Evolutionary conservation across 2,329 filamentous ascomycete genomes (phyloP), one percentile per base, ranked within the genome.

Genomic region (Nigrospora osmanthi): DNA sequence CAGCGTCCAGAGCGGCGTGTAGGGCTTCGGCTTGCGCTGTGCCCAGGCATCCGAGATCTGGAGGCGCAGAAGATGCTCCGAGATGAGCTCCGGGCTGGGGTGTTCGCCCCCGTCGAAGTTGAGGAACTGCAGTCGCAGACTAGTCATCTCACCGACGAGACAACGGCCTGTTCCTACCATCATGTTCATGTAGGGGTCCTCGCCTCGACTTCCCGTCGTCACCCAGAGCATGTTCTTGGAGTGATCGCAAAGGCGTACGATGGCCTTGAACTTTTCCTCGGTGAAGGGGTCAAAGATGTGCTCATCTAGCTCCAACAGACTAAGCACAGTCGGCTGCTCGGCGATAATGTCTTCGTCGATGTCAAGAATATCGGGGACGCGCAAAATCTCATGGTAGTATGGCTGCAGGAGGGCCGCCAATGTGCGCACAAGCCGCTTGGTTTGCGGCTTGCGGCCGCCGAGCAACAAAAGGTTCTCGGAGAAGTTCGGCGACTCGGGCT

Each of bases 271-370:
- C 15, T 39, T 43, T 13, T 38, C 36, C n/a, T 31, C 15, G 34
- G 39, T 38, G 19, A 42, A 39, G 34, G 34, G 28, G 14, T 54
- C 44, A 34, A 65, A 55, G 3, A 57, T 41, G 1, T 60, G 58
- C 12, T 53, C 47, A 44, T 66, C 64, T 13, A 60, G 45, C 14
- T 60, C 58, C 14, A 47, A 39, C 6, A 60, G 43, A 35, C 35
- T 45, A 32, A 60, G 32, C 12, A 58, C 44, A 14, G 53, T 49
- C 11, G 35, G 33, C 34, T 37, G 28, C 15, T 42, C 12, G 30
- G 13, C 34, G 31, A 37, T 34, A 28, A 32, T 42, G 14, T 28
- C 32, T 11, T 35, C 37, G 38, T 36, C 32, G 16, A 40, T 32
- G 15, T 30, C 23, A 14, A 46, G 43, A 12, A 46, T 30, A 23